phyloP scores from a whole-genome alignment of 2,329 filamentous ascomycete genomes.

The Beauveria sp. region DNA sequence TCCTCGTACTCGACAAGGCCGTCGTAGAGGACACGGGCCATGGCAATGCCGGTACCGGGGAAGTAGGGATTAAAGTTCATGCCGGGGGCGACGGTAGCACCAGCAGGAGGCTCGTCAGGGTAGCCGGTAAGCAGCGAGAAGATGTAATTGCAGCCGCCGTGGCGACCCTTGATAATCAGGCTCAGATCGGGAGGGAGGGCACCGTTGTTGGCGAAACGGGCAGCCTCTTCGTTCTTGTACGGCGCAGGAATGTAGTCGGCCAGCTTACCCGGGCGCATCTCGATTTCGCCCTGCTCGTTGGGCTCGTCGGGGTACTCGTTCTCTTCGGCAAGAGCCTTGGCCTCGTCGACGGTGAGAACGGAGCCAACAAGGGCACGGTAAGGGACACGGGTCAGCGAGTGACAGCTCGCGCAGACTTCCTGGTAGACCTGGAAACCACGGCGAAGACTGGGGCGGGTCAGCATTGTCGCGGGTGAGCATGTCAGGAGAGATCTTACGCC shows the following conservation, averaged over 20 bases:
- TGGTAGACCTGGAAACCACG: slow-evolving; percentile 99
- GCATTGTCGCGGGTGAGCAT: background rate
- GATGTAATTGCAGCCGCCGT: slow-evolving; percentile 98
- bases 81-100: slow-evolving; percentile 74
- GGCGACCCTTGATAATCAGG: slow-evolving; percentile 93
- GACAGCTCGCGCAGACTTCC: slow-evolving; percentile 96
- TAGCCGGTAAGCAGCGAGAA: slow-evolving; percentile 96
- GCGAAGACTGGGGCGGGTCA: slow-evolving; percentile 59
- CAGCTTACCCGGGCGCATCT: slow-evolving; percentile 97
- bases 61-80: slow-evolving; percentile 99
- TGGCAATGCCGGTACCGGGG: slow-evolving; percentile 96
- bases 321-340: slow-evolving; percentile 94
- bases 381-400: slow-evolving; percentile 89
- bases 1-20: slow-evolving; percentile 98
- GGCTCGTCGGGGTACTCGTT: slow-evolving; percentile 98
- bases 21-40: slow-evolving; percentile 97
- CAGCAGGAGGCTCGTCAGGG: slow-evolving; percentile 90
- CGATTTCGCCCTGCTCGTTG: slow-evolving; percentile 95
- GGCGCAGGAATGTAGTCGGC: slow-evolving; percentile 92
- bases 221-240: slow-evolving; percentile 99
- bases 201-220: slow-evolving; percentile 96
- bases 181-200: slow-evolving; percentile 95
- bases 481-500: slow-evolving; percentile 55
- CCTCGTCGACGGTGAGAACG: slow-evolving; percentile 93
- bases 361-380: slow-evolving; percentile 88